Base-by-base conservation (phyloP, 2,329 filamentous ascomycete genomes). In the Aspergillus candidus region DNA sequence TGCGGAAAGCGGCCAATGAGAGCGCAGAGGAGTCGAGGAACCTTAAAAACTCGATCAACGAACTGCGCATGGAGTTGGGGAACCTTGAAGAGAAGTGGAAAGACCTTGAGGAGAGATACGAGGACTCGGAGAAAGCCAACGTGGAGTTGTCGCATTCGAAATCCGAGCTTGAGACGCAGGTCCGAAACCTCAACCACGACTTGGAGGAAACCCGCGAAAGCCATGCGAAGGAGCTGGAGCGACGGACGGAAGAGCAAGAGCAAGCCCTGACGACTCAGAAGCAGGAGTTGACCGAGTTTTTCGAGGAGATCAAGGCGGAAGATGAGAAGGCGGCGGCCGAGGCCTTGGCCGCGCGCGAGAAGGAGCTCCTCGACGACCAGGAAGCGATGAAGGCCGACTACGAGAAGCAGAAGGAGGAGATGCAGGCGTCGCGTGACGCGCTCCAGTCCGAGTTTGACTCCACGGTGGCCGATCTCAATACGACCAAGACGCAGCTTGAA, bases 1-100 rank as follows among this genome's bases (percentile, higher is more conserved):
- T 78, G 54, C 67, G 70, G 35, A 71, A 69, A 36, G 63, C 73
- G 13, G 70, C 72, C 37, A 70, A 70, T 41, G 72, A 76, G 46
- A 72, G 73, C 47, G 72, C 72, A 0, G 67, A 69, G 36, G 75
- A 79, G 51, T 69, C 65, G 40, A 59, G 62, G 7, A 65, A 59
- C 33, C 52, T 72, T 38, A 69, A 65, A 51, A 66, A 67, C 36
- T 67, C 59, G 32, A 66, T 72, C 48, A 73, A 66, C 40, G 71
- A 74, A 49, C 65, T 79, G 7, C 68, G 72, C 29, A 62, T 76
- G 33, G 72, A 79, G 48, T 66, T 77, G 41, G 72, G 60, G 12
- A 61, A 63, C 27, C 61, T 77, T 30, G 72, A 78, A 51, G 74
- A 76, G 50, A 75, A 75, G 56, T 66, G 73, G 36, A 74, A 70